phyloP scores from a whole-genome alignment of 352 stramenopile species.

The Pythium guiyangense region DNA sequence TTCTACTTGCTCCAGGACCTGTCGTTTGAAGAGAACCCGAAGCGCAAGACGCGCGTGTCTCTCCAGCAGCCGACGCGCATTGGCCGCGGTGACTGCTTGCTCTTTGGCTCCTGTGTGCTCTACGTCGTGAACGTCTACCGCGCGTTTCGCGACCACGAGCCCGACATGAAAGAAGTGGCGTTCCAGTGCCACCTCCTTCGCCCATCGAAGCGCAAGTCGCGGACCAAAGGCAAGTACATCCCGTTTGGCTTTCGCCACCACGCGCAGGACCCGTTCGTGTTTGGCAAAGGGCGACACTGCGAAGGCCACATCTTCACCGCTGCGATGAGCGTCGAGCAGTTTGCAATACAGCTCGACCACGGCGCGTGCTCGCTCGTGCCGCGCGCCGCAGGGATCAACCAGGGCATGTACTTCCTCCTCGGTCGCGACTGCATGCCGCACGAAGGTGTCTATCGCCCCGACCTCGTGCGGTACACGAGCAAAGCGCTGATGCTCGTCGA shows the following conservation, averaged over 20 bases:
- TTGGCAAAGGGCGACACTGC: constrained; percentile 56
- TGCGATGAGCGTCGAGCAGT: constrained; percentile 55
- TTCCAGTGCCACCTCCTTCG: constrained; percentile 64
- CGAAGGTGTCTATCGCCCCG: constrained; percentile 21
- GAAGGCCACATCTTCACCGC: constrained; percentile 56
- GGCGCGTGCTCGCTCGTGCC: constrained; percentile 55
- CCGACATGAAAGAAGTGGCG: constrained; percentile 60
- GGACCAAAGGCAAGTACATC: constrained; percentile 37
- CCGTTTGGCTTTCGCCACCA: constrained; percentile 51
- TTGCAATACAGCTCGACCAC: constrained; percentile 55
- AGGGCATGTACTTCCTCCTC: constrained; percentile 68
- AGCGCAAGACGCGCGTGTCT: constrained; percentile 44
- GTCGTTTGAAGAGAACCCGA: constrained; percentile 58
- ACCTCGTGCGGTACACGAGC: constrained; percentile 59
- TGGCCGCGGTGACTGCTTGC: constrained; percentile 49
- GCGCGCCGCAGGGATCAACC: constrained; percentile 52
- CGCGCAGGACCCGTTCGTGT: constrained; percentile 33
- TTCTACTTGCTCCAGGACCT: constrained; percentile 73
- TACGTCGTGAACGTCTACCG: constrained; percentile 40
- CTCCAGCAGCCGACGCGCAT: constrained; percentile 43
- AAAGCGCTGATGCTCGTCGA: constrained; percentile 71
- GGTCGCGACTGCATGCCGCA: constrained; percentile 43
- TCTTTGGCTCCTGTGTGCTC: constrained; percentile 51
- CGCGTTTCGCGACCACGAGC: constrained; percentile 46
- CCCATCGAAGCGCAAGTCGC: constrained; percentile 54